These are phyloP conservation scores for Claviceps sp. DNA, from an alignment of 2,329 filamentous ascomycete genomes.

Conservation along the genomic window DNA sequence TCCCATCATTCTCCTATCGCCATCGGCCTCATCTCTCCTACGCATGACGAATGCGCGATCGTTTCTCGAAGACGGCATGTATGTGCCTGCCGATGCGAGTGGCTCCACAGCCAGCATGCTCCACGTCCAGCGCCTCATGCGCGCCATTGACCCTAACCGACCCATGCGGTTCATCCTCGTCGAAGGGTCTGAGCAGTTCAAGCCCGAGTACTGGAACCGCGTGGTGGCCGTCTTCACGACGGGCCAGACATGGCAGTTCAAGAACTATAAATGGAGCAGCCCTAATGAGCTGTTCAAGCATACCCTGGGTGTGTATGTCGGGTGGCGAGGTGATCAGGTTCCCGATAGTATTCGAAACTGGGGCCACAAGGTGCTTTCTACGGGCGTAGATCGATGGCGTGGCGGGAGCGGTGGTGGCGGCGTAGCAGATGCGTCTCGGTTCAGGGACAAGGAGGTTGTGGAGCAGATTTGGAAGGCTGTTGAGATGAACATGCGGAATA, in stretches of 20 bases:
- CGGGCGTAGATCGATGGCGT: conserved; percentile 75
- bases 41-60: conserved; percentile 93
- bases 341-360: conserved; percentile 70
- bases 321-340: conserved; percentile 73
- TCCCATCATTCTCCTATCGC: conserved; percentile 93
- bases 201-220: conserved; percentile 92
- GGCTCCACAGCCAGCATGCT: conserved; percentile 63
- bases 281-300: conserved; percentile 83
- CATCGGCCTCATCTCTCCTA: conserved; percentile 85
- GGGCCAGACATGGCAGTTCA: conserved; percentile 96
- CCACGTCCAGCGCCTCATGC: conserved; percentile 68
- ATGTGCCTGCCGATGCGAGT: conserved; percentile 60
- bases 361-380: conserved; percentile 71
- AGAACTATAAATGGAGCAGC: conserved; percentile 90
- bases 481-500: conserved; percentile 73
- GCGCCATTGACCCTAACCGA: conserved; percentile 52
- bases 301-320: conserved; percentile 76
- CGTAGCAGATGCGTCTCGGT: conserved; percentile 43
- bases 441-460: conserved; percentile 84
- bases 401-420: conserved; percentile 29
- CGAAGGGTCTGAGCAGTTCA: conserved; percentile 86
- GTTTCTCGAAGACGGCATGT: conserved; percentile 78
- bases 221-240: conserved; percentile 96
- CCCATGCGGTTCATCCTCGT: conserved; percentile 91
- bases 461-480: conserved; percentile 86